phyloP scores from a whole-genome alignment of 495 filamentous ascomycete genomes.

The Aspergillus heteromorphus region DNA sequence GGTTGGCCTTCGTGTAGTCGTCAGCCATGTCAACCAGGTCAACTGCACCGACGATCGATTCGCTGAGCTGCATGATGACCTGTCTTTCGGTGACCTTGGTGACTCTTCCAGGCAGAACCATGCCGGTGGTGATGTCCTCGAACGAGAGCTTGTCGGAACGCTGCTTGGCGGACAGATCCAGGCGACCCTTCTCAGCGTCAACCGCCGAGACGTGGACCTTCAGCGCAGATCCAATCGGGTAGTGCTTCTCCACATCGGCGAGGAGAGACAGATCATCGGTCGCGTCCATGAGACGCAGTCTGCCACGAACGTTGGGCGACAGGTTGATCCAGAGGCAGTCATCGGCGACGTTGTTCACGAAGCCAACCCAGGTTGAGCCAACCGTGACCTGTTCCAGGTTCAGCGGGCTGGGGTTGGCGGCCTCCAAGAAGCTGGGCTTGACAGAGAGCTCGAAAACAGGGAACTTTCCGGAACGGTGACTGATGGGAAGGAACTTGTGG shows the following conservation, averaged over 20 bases:
- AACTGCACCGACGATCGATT: constrained; percentile 66
- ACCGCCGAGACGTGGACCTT: constrained; percentile 70
- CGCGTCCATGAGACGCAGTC: constrained; percentile 73
- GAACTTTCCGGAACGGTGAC: constrained; percentile 68
- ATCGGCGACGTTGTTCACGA: constrained; percentile 79
- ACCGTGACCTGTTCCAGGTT: constrained; percentile 67
- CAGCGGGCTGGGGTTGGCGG: constrained; percentile 51
- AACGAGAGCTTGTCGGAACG: constrained; percentile 53
- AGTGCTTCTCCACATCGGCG: constrained; percentile 70
- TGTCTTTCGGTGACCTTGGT: constrained; percentile 81
- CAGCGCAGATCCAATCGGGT: constrained; percentile 82
- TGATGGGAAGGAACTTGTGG: constrained; percentile 87
- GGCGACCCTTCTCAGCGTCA: constrained; percentile 63
- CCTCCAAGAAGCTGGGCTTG: constrained; percentile 61
- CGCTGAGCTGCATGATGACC: constrained; percentile 78
- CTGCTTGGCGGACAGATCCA: constrained; percentile 76
- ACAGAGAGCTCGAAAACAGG: constrained; percentile 87
- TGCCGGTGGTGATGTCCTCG: constrained; percentile 63
- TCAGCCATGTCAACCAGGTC: constrained; percentile 75
- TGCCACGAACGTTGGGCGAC: constrained; percentile 83
- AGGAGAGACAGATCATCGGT: constrained; percentile 77
- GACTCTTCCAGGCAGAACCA: constrained; percentile 75
- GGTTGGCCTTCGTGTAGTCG: constrained; percentile 71
- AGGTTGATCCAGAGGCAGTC: constrained; percentile 83
- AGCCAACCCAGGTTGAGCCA: constrained; percentile 68